Evolutionary conservation across 306 rosid species (phyloP).

Genomic region (Herpetospermum pedunculosum): DNA sequence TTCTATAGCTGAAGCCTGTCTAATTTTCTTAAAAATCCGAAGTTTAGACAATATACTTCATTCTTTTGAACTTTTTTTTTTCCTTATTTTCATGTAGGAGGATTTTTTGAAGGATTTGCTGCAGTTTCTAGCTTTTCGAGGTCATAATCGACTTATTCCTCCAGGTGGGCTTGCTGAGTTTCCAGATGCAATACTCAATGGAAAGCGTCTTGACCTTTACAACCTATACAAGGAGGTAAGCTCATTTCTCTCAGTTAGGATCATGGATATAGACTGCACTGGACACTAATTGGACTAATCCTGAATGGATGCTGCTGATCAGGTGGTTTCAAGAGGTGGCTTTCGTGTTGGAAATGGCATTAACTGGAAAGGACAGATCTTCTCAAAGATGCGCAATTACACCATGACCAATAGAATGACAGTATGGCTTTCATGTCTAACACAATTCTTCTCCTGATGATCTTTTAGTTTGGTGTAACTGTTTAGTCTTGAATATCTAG

Average conservation of each 20-base stretch:
- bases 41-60: background rate
- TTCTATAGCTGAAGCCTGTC: background rate
- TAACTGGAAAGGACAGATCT: slow-evolving; percentile 99
- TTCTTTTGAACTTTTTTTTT: background rate
- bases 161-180: slow-evolving; percentile 85
- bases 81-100: slow-evolving; percentile 36
- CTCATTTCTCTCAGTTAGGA: background rate
- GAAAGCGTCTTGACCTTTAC: slow-evolving; percentile 94
- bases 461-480: background rate
- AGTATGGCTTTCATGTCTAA: slow-evolving; percentile 34
- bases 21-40: background rate
- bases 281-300: background rate
- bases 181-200: slow-evolving; percentile 99
- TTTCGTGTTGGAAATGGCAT: slow-evolving; percentile 98
- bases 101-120: slow-evolving; percentile 91
- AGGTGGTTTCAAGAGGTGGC: slow-evolving; percentile 99
- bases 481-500: background rate
- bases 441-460: background rate
- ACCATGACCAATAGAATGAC: slow-evolving; percentile 98
- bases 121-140: slow-evolving; percentile 87
- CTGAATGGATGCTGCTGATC: slow-evolving; percentile 6
- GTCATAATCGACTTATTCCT: slow-evolving; percentile 82
- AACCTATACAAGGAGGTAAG: slow-evolving; percentile 93
- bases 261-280: background rate
- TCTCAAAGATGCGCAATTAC: slow-evolving; percentile 94